A percentile compares a stretch with the other conserved stretches of the same genome.
Evolutionary conservation across 148 eudicot species (phyloP).

Genomic region (Cornus controversa): DNA sequence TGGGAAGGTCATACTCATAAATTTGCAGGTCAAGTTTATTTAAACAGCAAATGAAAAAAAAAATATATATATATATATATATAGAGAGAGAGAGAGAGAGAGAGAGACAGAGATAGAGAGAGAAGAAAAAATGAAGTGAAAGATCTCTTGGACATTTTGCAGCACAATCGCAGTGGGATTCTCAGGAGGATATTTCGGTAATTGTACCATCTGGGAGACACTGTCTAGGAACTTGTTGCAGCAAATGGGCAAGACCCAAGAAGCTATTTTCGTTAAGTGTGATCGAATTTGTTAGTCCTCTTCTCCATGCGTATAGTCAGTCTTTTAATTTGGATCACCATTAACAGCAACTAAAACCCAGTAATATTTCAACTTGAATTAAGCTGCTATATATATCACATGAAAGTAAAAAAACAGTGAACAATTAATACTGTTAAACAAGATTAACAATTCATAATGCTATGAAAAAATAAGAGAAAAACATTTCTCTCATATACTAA

Average conservation of each 20-base stretch:
- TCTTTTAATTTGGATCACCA: not conserved
- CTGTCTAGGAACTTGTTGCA: not conserved
- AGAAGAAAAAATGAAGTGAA: not conserved
- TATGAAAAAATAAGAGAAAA: no score
- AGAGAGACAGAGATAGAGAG: no score
- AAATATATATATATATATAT: not conserved
- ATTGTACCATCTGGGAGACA: not conserved
- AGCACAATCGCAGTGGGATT: not conserved
- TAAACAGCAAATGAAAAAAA: not conserved
- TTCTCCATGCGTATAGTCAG: not conserved
- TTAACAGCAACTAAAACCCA: not conserved
- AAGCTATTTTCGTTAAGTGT: not conserved
- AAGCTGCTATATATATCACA: not conserved
- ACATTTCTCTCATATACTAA: no score
- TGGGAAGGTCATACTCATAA: no score
- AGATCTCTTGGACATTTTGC: not conserved
- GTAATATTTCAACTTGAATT: not conserved
- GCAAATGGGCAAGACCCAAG: not conserved
- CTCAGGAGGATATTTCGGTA: not conserved
- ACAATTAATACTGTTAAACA: no score
- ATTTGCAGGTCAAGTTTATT: not conserved
- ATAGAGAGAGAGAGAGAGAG: no score
- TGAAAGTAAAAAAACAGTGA: no score
- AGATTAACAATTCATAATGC: no score
- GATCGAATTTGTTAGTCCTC: no score